These are phyloP conservation scores for Cryptococcus sp. DNA, from an alignment of 1,284 basidiomycete species.

Conservation along the genomic window DNA sequence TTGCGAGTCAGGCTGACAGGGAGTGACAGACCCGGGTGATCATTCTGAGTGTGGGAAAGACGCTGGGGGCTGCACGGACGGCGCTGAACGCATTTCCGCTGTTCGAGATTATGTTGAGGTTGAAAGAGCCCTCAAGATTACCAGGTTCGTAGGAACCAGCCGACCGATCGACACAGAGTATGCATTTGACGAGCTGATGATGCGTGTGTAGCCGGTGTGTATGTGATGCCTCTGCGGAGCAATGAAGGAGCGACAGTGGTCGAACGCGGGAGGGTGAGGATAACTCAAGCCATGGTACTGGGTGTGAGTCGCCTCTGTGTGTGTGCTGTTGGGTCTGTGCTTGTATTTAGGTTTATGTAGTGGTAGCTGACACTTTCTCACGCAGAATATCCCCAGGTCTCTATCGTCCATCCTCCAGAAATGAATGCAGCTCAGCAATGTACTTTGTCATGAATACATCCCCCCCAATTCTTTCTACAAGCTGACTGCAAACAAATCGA, in stretches of 20 bases:
- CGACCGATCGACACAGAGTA: not conserved
- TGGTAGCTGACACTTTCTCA: not conserved
- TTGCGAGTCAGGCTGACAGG: conserved; percentile 26
- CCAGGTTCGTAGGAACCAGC: conserved; percentile 59
- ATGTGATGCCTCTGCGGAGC: not conserved
- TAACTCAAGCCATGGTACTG: conserved; percentile 12
- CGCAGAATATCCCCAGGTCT: conserved; percentile 9
- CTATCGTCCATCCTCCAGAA: conserved; percentile 1
- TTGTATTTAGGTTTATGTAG: too few species aligned
- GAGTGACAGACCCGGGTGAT: conserved; percentile 57
- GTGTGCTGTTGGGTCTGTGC: not conserved
- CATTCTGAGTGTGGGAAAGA: conserved; percentile 60
- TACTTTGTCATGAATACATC: not conserved
- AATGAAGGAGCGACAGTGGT: too few species aligned
- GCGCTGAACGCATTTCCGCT: conserved; percentile 88
- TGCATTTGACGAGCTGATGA: not conserved
- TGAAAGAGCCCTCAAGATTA: conserved; percentile 78
- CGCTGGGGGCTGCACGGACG: conserved; percentile 62
- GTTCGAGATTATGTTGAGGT: conserved; percentile 78
- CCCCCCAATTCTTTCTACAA: not conserved
- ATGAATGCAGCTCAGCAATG: not conserved
- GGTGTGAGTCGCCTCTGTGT: conserved; percentile 4
- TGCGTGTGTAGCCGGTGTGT: conserved; percentile 1
- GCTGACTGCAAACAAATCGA: conserved; percentile 3
- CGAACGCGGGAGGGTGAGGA: not conserved